phyloP scores from a whole-genome alignment of 106 monocot species.

The Dendrobium huoshanense region DNA sequence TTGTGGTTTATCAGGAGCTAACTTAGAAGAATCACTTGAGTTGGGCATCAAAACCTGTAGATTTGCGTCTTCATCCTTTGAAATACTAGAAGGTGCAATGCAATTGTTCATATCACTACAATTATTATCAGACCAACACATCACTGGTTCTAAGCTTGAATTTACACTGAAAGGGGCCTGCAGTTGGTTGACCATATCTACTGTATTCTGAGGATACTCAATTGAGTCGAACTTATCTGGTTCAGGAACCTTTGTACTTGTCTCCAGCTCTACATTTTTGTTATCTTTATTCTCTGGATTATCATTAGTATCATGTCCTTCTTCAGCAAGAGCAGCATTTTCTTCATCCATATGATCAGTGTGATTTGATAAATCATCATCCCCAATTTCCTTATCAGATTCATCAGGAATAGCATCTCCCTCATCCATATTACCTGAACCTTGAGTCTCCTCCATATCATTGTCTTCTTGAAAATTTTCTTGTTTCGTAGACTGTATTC shows the following conservation, averaged over 20 bases:
- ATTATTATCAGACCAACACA: conserved; percentile 31
- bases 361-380: conserved; percentile 26
- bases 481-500: conserved; percentile 32
- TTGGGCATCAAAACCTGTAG: conserved; percentile 40
- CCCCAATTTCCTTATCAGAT: conserved; percentile 31
- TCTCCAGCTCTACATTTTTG: conserved; percentile 23
- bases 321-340: conserved; percentile 11
- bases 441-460: conserved; percentile 32
- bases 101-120: conserved; percentile 25
- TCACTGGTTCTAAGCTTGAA: conserved; percentile 16
- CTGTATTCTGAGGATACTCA: conserved; percentile 9
- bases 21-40: conserved; percentile 27
- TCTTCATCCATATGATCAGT: conserved; percentile 31
- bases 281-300: conserved; percentile 22
- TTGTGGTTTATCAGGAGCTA: conserved; percentile 33
- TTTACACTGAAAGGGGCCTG: conserved; percentile 12
- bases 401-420: conserved; percentile 10
- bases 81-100: conserved; percentile 30
- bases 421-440: conserved; percentile 27
- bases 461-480: conserved; percentile 29
- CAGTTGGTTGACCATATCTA: conserved; percentile 16
- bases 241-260: conserved; percentile 15
- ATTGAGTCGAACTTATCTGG: conserved; percentile 21
- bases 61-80: conserved; percentile 27
- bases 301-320: conserved; percentile 11